These are phyloP conservation scores for Rhizopus sp. DNA, from an alignment of 371 early-diverging fungal genomes.

Conservation along the genomic window DNA sequence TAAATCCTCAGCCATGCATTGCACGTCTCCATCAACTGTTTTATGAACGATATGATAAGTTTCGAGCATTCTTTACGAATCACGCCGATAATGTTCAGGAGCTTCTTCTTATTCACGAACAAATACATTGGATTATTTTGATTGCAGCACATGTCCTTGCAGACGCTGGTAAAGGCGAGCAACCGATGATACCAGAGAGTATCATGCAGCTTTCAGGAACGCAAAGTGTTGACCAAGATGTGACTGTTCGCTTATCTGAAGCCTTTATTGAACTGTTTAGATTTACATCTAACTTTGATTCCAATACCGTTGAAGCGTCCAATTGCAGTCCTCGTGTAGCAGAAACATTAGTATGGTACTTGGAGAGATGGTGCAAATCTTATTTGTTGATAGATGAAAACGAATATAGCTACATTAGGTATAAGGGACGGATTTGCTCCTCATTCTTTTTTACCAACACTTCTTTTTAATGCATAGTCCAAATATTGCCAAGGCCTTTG, in stretches of 20 bases:
- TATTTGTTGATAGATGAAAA: conserved; percentile 67
- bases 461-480: conserved; percentile 32
- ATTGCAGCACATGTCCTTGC: conserved; percentile 70
- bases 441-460: background rate
- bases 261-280: conserved; percentile 52
- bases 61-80: conserved; percentile 42
- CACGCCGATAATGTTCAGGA: conserved; percentile 22
- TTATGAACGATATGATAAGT: conserved; percentile 47
- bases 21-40: conserved; percentile 51
- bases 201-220: conserved; percentile 63
- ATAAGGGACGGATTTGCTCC: conserved; percentile 1
- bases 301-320: conserved; percentile 52
- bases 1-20: conserved; percentile 58
- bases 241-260: conserved; percentile 55
- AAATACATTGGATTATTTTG: conserved; percentile 76
- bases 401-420: conserved; percentile 65
- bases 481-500: conserved; percentile 58
- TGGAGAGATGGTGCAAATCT: conserved; percentile 75
- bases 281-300: conserved; percentile 41
- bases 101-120: conserved; percentile 58
- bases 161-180: conserved; percentile 71
- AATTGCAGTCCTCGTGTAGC: conserved; percentile 75
- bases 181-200: conserved; percentile 69
- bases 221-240: conserved; percentile 53
- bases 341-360: conserved; percentile 75